Base-by-base conservation (phyloP, 305 asterid species). In the Fraxinus xanthoxyloides region DNA sequence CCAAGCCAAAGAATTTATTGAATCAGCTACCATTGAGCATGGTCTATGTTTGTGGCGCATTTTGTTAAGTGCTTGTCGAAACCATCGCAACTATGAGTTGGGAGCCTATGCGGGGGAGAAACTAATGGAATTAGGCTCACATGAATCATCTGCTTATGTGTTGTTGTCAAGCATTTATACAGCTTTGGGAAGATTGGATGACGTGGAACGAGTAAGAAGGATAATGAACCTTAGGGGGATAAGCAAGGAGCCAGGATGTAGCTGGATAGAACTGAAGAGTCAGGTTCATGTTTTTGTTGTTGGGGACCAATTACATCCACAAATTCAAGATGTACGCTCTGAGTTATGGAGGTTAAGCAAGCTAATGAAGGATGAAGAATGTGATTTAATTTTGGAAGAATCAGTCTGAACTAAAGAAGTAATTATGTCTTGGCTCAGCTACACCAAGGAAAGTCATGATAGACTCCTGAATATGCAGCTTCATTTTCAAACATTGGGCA, bases 61-160 rank as follows among this genome's bases (percentile, higher is more conserved):
- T 80, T 85, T 93, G 80, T 54, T 95, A 34, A 89, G 98, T 87
- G 98, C 98, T 77, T 86, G 92, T 77, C 77, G 92, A 79, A 95
- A 92, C 86, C 90, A 91, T 63, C 86, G 93, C 2, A 78, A 92
- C 84, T 95, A 90, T 72, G 97, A 92, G 80, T 36, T 95, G 87
- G 98, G 98, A 23, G 97, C 95, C 81, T 93, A 92, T 28, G 97
- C 95, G 1, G 98, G 98, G 30, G 98, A 95, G 87, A 92, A 91
- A 85, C 61, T 95, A 85, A 79, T 95, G 86, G 98, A 93, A 72
- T 81, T 92, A 86, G 91, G 95, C 0, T 91, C 98, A 28, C 87
- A 82, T 12, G 98, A 95, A 80, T 95, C 98, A 12, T 95, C 98
- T 72, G 93, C 95, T 1, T 95, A 92, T 65, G 95, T 95, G 81